These are phyloP conservation scores for Circinella minor DNA, from an alignment of 371 early-diverging fungal species.

Conservation along the genomic window DNA sequence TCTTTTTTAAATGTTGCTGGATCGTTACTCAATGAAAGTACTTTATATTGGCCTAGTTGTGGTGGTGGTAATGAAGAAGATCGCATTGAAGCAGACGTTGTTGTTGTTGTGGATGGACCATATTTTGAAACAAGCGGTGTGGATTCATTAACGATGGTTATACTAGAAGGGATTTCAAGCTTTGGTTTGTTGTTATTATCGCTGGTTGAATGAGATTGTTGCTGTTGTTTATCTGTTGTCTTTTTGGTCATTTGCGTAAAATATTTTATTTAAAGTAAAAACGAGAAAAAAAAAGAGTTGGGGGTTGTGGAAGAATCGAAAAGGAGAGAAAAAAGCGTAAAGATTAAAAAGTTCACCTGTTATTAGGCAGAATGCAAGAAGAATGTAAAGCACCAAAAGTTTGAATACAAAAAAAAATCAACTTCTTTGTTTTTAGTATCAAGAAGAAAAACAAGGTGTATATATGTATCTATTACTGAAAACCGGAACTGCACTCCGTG, in stretches of 20 bases:
- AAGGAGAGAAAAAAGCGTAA: too few relatives aligned
- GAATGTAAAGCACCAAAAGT: too few relatives aligned
- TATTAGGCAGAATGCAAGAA: too few relatives aligned
- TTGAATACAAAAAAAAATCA: too few relatives aligned
- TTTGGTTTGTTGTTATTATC: not conserved
- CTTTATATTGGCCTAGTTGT: slow-evolving; percentile 7
- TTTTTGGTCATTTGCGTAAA: not conserved
- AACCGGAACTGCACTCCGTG: too few relatives aligned
- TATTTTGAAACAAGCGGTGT: slow-evolving; percentile 26
- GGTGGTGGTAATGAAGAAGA: not conserved
- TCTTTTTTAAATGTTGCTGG: slow-evolving; percentile 24
- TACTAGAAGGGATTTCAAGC: slow-evolving; percentile 18
- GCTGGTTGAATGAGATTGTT: not conserved
- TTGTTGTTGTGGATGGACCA: slow-evolving; percentile 2
- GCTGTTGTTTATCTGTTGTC: not conserved
- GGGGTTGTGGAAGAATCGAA: not conserved
- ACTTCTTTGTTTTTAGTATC: too few relatives aligned
- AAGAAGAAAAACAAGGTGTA: too few relatives aligned
- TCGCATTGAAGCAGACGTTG: not conserved
- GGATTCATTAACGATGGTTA: slow-evolving; percentile 34
- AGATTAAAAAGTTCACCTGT: too few relatives aligned
- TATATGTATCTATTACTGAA: too few relatives aligned
- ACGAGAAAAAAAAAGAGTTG: not conserved
- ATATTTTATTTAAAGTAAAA: not conserved
- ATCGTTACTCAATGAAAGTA: slow-evolving; percentile 22